phyloP scores from a whole-genome alignment of 345 rosid species.

The Raphanus sativus region DNA sequence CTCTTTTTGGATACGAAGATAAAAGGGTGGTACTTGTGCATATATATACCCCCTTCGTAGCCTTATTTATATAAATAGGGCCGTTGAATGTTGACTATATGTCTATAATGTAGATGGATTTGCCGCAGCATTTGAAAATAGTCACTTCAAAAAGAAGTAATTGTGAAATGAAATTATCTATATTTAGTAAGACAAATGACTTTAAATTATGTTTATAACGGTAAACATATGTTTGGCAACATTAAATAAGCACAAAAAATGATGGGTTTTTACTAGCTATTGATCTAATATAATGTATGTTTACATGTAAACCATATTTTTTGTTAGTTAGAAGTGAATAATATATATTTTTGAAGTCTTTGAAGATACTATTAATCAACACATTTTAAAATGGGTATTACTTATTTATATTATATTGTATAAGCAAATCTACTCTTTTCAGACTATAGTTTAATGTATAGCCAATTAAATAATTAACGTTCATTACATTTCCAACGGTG shows the following conservation, averaged over 20 bases:
- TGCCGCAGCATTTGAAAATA: conserved; percentile 16
- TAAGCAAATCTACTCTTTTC: background rate
- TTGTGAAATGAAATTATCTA: conserved; percentile 14
- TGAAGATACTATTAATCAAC: background rate
- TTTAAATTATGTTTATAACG: background rate
- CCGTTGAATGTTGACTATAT: conserved; percentile 33
- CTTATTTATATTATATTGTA: background rate
- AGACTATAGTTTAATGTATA: background rate
- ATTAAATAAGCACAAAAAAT: conserved; percentile 6
- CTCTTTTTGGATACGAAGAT: conserved; percentile 8
- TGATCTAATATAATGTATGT: background rate
- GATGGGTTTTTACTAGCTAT: background rate
- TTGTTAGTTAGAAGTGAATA: background rate
- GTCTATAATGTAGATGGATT: conserved; percentile 14
- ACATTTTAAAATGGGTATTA: background rate
- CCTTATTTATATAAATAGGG: conserved; percentile 14
- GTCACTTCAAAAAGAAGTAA: conserved; percentile 3
- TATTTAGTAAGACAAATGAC: conserved; percentile 25
- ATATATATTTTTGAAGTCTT: background rate
- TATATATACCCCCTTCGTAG: conserved; percentile 11
- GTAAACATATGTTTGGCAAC: background rate
- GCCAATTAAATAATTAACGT: background rate
- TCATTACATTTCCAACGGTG: background rate
- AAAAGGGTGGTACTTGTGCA: conserved; percentile 24
- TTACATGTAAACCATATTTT: background rate